Base-by-base conservation (phyloP, 495 filamentous ascomycete species). In the Neurospora sp. region DNA sequence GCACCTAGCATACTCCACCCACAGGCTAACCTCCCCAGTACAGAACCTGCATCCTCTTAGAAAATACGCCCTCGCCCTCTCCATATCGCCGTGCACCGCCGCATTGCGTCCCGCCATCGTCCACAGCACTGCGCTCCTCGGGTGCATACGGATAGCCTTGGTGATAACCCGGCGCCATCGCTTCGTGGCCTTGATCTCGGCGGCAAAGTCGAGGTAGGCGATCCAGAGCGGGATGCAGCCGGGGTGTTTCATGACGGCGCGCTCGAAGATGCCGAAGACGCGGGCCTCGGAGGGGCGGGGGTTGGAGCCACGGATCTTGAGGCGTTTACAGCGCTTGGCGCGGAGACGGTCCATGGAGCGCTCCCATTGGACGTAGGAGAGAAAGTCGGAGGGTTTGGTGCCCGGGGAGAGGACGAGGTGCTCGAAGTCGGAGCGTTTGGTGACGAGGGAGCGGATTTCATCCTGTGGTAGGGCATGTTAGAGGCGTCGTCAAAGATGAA, bases 1-100 rank as follows among this genome's bases (percentile, higher is more conserved):
- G 82, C 97, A 86, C 80, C 92, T 92, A 0, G 90, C 90, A 82
- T 98, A 99, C 81, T 96, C 92, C 42, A 96, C 76, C 96, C 95
- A 98, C 42, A 98, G 77, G 14, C 83, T 80, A 73, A 84, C 86
- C 38, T 90, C 89, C 31, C 82, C 87, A 71, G 90, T 92, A 80
- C 94, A 97, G 78, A 98, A 97, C 68, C 96, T 86, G 70, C 97
- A 85, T 14, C 96, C 96, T 20, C 95, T 91, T 88, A 98, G 91
- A 77, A 95, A 97, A 72, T 91, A 92, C 11, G 76, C 82, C 39
- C 96, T 82, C 12, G 93, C 94, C 35, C 89, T 89, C 71, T 88
- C 89, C 87, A 98, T 96, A 82, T 98, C 95, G 6, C 89, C 91
- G 73, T 91, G 87, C 12, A 86, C 85, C 16, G 97, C 94, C 59